phyloP scores from a whole-genome alignment of 768 basidiomycete species.

The Boletus eberwhitei region DNA sequence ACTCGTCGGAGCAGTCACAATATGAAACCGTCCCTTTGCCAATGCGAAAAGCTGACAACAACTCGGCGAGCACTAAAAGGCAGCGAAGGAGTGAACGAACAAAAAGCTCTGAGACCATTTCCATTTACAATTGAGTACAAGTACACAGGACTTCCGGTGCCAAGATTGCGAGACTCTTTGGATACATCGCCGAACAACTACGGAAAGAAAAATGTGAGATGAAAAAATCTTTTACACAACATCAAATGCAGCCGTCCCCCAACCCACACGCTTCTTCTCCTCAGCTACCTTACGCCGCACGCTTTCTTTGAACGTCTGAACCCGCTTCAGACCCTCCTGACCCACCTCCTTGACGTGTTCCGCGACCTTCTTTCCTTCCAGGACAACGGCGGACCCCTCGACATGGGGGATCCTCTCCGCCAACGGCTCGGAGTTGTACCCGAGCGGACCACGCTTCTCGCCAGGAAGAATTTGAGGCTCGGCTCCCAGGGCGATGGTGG shows the following conservation, averaged over 20 bases:
- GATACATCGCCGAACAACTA: not conserved
- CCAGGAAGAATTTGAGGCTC: conserved; percentile 72
- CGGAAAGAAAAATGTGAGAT: too few relatives aligned
- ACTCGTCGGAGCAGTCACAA: too few relatives aligned
- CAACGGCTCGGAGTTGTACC: conserved; percentile 44
- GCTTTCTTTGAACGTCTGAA: conserved; percentile 42
- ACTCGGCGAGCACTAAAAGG: too few relatives aligned
- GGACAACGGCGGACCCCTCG: not conserved
- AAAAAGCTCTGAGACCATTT: too few relatives aligned
- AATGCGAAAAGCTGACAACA: too few relatives aligned
- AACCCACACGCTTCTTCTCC: conserved; percentile 41
- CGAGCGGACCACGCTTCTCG: conserved; percentile 65
- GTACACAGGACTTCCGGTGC: too few relatives aligned
- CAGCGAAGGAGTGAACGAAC: too few relatives aligned
- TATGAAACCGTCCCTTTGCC: too few relatives aligned
- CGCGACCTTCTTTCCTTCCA: conserved; percentile 17
- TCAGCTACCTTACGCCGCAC: conserved; percentile 39
- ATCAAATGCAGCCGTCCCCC: conserved; percentile 51
- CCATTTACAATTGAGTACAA: too few relatives aligned
- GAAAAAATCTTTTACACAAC: conserved; percentile 7
- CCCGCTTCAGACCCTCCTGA: conserved; percentile 34
- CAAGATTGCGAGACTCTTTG: not conserved
- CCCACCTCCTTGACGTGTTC: conserved; percentile 35
- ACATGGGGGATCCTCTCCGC: conserved; percentile 2
- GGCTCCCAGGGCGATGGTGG: conserved; percentile 60